Conservation (phyloP, 1,284 basidiomycete genomes). For the Puccinia novopanici region DNA sequence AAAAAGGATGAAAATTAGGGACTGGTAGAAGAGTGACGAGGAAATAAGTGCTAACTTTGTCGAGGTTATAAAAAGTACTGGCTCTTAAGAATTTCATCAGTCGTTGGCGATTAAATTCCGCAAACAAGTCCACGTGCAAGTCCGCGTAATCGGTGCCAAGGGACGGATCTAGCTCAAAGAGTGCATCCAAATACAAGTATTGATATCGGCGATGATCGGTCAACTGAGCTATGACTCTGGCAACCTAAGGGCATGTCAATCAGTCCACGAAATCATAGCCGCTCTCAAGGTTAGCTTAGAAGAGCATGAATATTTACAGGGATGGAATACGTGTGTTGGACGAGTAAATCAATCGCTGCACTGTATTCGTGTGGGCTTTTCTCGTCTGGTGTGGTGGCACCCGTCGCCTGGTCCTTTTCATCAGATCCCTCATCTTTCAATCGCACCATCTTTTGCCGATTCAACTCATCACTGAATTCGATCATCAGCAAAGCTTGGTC, state of each 20-base stretch:
- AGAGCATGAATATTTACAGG: conserved; percentile 66
- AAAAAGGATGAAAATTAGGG: not conserved
- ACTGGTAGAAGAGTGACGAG: not conserved
- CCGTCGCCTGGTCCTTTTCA: not conserved
- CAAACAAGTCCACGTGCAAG: conserved; percentile 85
- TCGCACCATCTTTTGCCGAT: conserved; percentile 59
- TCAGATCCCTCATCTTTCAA: not conserved
- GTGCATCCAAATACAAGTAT: conserved; percentile 87
- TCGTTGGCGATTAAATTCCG: conserved; percentile 75
- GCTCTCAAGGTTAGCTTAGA: not conserved
- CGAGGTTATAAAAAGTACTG: conserved; percentile 87
- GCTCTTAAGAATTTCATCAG: conserved; percentile 89
- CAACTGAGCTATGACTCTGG: conserved; percentile 83
- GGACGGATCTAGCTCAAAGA: conserved; percentile 83
- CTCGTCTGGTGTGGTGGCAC: conserved; percentile 5
- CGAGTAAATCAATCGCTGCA: conserved; percentile 79
- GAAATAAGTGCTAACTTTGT: conserved; percentile 65
- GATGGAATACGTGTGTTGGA: conserved; percentile 93
- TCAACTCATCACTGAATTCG: conserved; percentile 88
- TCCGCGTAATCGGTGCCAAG: conserved; percentile 80
- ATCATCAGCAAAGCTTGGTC: conserved; percentile 88
- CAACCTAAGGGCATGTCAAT: conserved; percentile 65
- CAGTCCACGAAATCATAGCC: not conserved
- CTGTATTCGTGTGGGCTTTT: conserved; percentile 59
- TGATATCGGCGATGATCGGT: conserved; percentile 75